A percentile compares a stretch with the other conserved stretches of the same genome.
Conservation (phyloP, 1,139 yeast genomes). For the Magnusiomyces paraingens region DNA sequence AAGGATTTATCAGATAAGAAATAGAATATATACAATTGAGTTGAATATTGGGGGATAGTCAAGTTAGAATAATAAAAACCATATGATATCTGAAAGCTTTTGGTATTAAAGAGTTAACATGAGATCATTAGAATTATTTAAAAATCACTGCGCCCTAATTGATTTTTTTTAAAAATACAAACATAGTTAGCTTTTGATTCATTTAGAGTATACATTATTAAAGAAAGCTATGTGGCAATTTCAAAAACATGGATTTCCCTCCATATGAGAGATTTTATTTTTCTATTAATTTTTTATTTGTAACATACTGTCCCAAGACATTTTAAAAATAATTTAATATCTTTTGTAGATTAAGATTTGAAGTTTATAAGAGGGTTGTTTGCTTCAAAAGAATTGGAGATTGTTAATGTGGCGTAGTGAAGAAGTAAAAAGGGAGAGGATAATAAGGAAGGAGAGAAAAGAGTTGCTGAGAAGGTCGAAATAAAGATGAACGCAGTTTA, state of each 20-base stretch:
- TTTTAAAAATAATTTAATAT: conserved; percentile 1
- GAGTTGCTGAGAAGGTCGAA: not conserved
- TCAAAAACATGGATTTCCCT: no score
- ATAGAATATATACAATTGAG: no score
- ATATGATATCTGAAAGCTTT: not conserved
- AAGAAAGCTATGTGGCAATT: not conserved
- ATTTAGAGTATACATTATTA: not conserved
- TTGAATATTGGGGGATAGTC: no score
- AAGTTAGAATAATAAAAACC: not conserved
- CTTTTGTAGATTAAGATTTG: not conserved
- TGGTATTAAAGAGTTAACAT: not conserved
- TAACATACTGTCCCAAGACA: conserved; percentile 17
- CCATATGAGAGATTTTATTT: no score
- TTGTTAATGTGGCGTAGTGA: not conserved
- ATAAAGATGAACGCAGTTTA: not conserved
- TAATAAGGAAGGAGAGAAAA: conserved; percentile 7
- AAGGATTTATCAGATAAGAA: not conserved
- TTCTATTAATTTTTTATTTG: not conserved
- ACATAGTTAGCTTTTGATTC: not conserved
- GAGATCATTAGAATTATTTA: not conserved
- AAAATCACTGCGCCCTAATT: no score
- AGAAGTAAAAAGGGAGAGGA: not conserved
- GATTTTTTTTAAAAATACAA: not conserved
- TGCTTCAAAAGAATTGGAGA: not conserved
- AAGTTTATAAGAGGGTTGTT: not conserved